These are phyloP conservation scores for Rosellinia necatrix DNA, from an alignment of 2,329 filamentous ascomycete genomes.

Conservation along the genomic window DNA sequence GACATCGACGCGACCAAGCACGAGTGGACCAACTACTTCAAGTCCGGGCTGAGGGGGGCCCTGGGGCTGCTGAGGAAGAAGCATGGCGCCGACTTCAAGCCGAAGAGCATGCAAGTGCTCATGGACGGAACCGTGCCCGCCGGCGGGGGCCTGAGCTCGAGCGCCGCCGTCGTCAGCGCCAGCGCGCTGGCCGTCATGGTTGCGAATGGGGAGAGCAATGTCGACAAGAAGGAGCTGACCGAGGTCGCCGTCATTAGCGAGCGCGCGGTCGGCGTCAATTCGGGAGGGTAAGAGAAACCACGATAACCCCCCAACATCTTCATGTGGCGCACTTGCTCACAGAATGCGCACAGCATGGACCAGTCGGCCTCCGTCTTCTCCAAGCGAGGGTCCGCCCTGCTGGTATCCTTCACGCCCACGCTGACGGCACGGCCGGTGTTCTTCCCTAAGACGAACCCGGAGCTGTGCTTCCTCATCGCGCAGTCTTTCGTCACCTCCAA, in stretches of 20 bases:
- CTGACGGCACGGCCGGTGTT: slow-evolving; percentile 78
- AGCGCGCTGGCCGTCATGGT: slow-evolving; percentile 86
- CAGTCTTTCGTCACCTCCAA: slow-evolving; percentile 94
- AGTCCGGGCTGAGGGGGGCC: slow-evolving; percentile 83
- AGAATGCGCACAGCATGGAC: slow-evolving; percentile 73
- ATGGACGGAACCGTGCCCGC: slow-evolving; percentile 91
- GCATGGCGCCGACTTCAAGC: slow-evolving; percentile 62
- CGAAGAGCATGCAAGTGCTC: slow-evolving; percentile 82
- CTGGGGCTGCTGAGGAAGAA: slow-evolving; percentile 76
- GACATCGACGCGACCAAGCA: slow-evolving; percentile 83
- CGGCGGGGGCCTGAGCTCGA: slow-evolving; percentile 90
- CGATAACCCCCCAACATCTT: slow-evolving; percentile 24
- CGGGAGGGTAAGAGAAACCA: slow-evolving; percentile 72
- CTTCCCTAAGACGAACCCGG: slow-evolving; percentile 80
- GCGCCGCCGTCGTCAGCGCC: slow-evolving; percentile 89
- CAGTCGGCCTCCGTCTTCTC: slow-evolving; percentile 96
- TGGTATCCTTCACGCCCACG: slow-evolving; percentile 84
- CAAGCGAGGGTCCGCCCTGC: slow-evolving; percentile 80
- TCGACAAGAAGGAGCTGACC: slow-evolving; percentile 90
- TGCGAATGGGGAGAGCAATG: slow-evolving; percentile 75
- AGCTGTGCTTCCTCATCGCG: slow-evolving; percentile 89
- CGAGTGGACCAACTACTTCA: slow-evolving; percentile 99
- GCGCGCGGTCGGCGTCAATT: slow-evolving; percentile 92
- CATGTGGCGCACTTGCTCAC: slow-evolving; percentile 17
- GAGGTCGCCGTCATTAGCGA: slow-evolving; percentile 95